phyloP scores from a whole-genome alignment of 805 yeast species.

The Cyberlindnera nakhonratchasimensis region DNA sequence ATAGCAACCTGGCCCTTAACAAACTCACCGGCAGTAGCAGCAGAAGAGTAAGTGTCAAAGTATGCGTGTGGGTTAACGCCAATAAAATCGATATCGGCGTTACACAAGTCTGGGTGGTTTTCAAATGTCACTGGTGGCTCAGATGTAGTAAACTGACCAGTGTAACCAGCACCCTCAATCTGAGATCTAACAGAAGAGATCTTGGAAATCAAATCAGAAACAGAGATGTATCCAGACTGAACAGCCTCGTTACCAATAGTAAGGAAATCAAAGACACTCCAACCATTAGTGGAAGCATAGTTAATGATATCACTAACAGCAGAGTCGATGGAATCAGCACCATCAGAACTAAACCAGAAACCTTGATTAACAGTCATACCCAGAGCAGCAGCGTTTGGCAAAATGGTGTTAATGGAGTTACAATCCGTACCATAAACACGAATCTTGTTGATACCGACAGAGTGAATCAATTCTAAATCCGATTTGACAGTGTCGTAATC shows the following conservation, averaged over 20 bases:
- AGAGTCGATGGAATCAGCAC: slow-evolving; percentile 66
- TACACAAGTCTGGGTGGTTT: slow-evolving; percentile 65
- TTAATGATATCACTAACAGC: slow-evolving; percentile 51
- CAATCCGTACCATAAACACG: slow-evolving; percentile 91
- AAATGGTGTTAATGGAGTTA: slow-evolving; percentile 57
- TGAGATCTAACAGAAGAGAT: slow-evolving; percentile 58
- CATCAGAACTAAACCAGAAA: slow-evolving; percentile 67
- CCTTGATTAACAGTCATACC: slow-evolving; percentile 84
- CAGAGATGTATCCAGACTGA: slow-evolving; percentile 56
- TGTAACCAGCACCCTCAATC: slow-evolving; percentile 67
- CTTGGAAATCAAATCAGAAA: slow-evolving; percentile 58
- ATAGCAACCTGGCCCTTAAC: slow-evolving; percentile 58
- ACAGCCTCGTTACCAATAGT: slow-evolving; percentile 91
- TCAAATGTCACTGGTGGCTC: slow-evolving; percentile 83
- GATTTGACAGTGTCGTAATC: slow-evolving; percentile 44
- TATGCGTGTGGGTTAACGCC: slow-evolving; percentile 88
- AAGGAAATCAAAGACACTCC: slow-evolving; percentile 73
- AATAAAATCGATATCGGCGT: slow-evolving; percentile 68
- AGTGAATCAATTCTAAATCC: slow-evolving; percentile 57
- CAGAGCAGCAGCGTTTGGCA: slow-evolving; percentile 52
- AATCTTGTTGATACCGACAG: slow-evolving; percentile 60
- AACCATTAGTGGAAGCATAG: slow-evolving; percentile 47
- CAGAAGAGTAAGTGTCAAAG: slow-evolving; percentile 61
- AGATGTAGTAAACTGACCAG: slow-evolving; percentile 75
- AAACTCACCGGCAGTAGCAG: slow-evolving; percentile 69